Evolutionary conservation across 2,329 filamentous ascomycete species (phyloP).

Genomic region (Nothopassalora personata): DNA sequence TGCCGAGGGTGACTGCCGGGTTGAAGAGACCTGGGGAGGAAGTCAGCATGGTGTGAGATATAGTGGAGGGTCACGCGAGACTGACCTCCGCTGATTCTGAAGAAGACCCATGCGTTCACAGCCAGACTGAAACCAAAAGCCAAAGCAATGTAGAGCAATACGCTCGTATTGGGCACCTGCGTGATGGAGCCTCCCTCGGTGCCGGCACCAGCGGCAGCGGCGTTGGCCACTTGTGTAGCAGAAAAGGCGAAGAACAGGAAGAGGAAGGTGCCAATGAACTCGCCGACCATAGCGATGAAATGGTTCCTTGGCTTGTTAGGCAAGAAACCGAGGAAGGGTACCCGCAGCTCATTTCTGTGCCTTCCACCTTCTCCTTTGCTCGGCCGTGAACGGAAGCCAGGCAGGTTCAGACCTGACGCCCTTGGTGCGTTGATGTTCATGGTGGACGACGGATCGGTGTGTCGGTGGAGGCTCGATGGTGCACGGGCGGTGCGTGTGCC

Average conservation of each 20-base stretch:
- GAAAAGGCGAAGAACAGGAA: constrained; percentile 41
- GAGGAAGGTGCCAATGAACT: constrained; percentile 42
- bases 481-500: neutral
- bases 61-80: neutral
- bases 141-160: constrained; percentile 37
- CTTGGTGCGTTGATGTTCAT: constrained; percentile 38
- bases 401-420: constrained; percentile 29
- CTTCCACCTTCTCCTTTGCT: constrained; percentile 2
- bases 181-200: constrained; percentile 10
- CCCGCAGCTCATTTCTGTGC: constrained; percentile 33
- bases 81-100: constrained; percentile 38
- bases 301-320: constrained; percentile 41
- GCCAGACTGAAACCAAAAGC: constrained; percentile 41
- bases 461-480: neutral
- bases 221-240: constrained; percentile 39
- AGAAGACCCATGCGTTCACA: constrained; percentile 44
- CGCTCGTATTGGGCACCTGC: constrained; percentile 32
- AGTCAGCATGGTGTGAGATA: neutral
- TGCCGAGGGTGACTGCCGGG: constrained; percentile 43
- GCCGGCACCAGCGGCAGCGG: constrained; percentile 23
- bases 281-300: constrained; percentile 43
- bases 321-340: constrained; percentile 39
- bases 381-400: constrained; percentile 10
- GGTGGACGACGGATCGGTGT: constrained; percentile 3
- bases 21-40: constrained; percentile 31